Percentiles rank a stretch among this genome's conserved stretches.
These are phyloP conservation scores for Gossypium anomalum DNA, from an alignment of 345 rosid species.

Conservation along the genomic window DNA sequence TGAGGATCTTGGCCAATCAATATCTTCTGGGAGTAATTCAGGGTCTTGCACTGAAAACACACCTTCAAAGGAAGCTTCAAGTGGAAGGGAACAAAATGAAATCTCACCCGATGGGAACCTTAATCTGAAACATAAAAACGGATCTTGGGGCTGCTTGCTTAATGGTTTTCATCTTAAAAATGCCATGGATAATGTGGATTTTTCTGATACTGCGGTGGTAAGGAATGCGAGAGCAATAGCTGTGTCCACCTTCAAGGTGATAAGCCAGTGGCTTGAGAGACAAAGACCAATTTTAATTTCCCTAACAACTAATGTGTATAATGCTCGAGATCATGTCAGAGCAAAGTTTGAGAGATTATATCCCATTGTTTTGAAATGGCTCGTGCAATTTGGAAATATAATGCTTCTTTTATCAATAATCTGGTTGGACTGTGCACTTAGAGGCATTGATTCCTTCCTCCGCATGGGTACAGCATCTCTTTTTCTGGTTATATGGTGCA, in stretches of 20 bases:
- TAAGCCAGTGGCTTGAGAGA: constrained; percentile 54
- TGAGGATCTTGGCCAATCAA: constrained; percentile 28
- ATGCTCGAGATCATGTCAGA: constrained; percentile 42
- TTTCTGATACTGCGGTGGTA: constrained; percentile 42
- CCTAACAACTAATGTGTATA: constrained; percentile 30
- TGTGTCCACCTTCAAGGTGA: constrained; percentile 32
- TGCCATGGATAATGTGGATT: constrained; percentile 35
- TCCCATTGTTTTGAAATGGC: constrained; percentile 66
- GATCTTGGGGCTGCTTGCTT: constrained; percentile 33
- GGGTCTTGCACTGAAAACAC: constrained; percentile 31
- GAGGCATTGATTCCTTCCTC: constrained; percentile 82
- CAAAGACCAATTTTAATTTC: constrained; percentile 47
- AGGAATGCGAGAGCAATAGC: constrained; percentile 44
- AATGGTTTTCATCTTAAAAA: constrained; percentile 45
- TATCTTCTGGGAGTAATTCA: constrained; percentile 26
- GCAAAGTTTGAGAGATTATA: constrained; percentile 47
- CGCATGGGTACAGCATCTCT: constrained; percentile 84
- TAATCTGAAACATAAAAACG: constrained; percentile 32
- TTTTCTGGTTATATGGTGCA: constrained; percentile 85
- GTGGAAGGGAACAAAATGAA: constrained; percentile 32
- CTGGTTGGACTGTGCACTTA: constrained; percentile 85
- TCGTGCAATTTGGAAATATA: constrained; percentile 61
- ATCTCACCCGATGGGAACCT: constrained; percentile 24
- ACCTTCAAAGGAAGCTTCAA: constrained; percentile 29
- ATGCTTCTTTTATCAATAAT: constrained; percentile 63